Base-by-base conservation (phyloP, 129 eudicot genomes). In the Centella asiatica region DNA sequence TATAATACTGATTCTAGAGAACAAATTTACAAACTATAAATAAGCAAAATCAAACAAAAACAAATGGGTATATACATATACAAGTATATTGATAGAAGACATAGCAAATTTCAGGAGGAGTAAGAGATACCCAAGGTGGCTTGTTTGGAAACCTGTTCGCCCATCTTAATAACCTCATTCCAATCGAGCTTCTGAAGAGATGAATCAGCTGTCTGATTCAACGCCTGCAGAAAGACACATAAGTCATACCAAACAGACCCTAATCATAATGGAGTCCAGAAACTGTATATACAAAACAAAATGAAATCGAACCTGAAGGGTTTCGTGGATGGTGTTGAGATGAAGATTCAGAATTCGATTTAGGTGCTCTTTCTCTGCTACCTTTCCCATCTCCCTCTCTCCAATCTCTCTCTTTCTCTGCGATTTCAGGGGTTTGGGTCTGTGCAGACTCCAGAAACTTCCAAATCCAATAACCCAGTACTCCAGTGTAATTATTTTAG, bases 71-170 rank as follows among this genome's bases (percentile, higher is more conserved):
- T 13, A 4, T 0, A 27, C 25, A 25, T 28, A 31, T 10, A 6
- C 5, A 27, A 69, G 14, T 33, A 48, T 28, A 64, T 66, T 28
- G 28, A 24, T 29, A 40, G 24, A 33, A 52, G 37, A 25, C 34
- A 33, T 51, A 51, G 18, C 49, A 37, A 28, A 34, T n/a, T n/a
- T n/a, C n/a, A 28, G 54, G 15, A 47, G 18, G 62, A 33, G 14
- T 36, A 24, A 37, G 48, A 8, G 17, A 53, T 65, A 89, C 97
- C 89, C 36, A 72, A 71, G 57, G 95, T 90, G 51, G 97, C 97
- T 55, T 90, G 93, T 68, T 90, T 90, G 75, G 78, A 81, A 60
- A 90, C 64, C 60, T 86, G 87, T 59, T 90, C 89, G 1, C 94
- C 94, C 83, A 86, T 44, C 62, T 90, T 72, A 78, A 81, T 65